Base-by-base conservation (phyloP, 1,139 yeast species). In the Lodderomyces elongisporus region DNA sequence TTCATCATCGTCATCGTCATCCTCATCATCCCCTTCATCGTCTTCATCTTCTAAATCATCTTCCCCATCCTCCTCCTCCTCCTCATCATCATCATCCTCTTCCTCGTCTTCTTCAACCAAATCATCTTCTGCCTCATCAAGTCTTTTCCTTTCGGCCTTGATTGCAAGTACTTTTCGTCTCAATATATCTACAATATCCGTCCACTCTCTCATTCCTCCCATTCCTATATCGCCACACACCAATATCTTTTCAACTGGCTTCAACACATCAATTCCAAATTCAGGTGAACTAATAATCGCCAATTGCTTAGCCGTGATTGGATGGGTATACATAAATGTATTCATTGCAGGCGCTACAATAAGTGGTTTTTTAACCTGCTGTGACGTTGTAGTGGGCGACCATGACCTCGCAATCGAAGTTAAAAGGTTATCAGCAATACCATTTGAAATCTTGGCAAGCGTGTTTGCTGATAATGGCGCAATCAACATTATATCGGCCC, bases 181-280 rank as follows among this genome's bases (percentile, higher is more conserved):
- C 36, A 87, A 58, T 12, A 79, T 76, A 48, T 87, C 96, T 8
- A 88, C 96, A 35, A 89, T 75, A 44, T 88, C 96, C 41, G 79
- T 74, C 96, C 96, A 89, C 59, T 91, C 97, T 51, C 95, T 71
- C 98, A 91, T 91, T 7, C 97, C 98, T 17, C 98, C 98, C 80
- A 75, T 83, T 3, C 98, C 98, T 38, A 91, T 85, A 58, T 91
- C 98, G 32, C 98, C 98, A 64, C 95, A 87, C 4, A 85, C 87
- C 44, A 87, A 68, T 5, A 89, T 94, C 56, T 91, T 91, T 51
- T 91, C 98, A 17, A 91, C 89, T 0, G 98, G 98, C 50, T 77
- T 80, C 51, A 91, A 71, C 13, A 91, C 79, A 41, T 87, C 89
- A 39, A 89, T 77, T 5, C 73, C 74, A 44, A 66, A 66, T 24